Base-by-base conservation (phyloP, 176 grass and related monocot genomes). In the Phyllostachys edulis region DNA sequence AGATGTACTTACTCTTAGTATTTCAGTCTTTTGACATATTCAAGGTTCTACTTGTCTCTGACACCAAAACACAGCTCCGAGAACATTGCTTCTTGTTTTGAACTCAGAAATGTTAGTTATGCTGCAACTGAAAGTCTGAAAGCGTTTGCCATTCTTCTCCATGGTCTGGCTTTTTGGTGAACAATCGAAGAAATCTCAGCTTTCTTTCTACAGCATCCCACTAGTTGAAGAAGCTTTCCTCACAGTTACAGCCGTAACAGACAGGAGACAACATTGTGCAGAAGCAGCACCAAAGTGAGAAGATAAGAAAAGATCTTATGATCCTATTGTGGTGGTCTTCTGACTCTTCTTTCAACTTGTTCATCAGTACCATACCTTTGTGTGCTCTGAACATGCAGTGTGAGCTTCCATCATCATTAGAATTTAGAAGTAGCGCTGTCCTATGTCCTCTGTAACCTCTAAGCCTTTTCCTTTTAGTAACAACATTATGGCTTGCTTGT, bases 131-230 rank as follows among this genome's bases (percentile, higher is more conserved):
- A 67, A 50, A n/a, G 40, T 17, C 34, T 76, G 4, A 20, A 26
- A 11, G 40, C 76, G 16, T 47, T 51, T 47, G 1, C 26, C 18
- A 24, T 23, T 67, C 62, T 39, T 83, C 7, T 75, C 18, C 23
- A 15, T 40, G 38, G 21, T 26, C 2, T 27, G 13, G 23, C n/a
- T 27, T n/a, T 66, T 6, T 20, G n/a, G 21, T 63, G 54, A 82
- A 9, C 6, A 83, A 26, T 38, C 26, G 41, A 63, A 47, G 20
- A 71, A 34, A 63, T 1, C 2, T 55, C 57, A 9, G 24, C 60
- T 85, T 62, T 70, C 59, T 84, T 61, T 71, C 39, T 18, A 80
- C 41, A 68, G 27, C 61, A 36, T 46, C 20, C 21, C 57, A 63
- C 72, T 39, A 65, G 20, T 46, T 9, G 9, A 7, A 16, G 69